phyloP scores from a whole-genome alignment of 176 grass and related monocot species.

The Aegilops bicornis region DNA sequence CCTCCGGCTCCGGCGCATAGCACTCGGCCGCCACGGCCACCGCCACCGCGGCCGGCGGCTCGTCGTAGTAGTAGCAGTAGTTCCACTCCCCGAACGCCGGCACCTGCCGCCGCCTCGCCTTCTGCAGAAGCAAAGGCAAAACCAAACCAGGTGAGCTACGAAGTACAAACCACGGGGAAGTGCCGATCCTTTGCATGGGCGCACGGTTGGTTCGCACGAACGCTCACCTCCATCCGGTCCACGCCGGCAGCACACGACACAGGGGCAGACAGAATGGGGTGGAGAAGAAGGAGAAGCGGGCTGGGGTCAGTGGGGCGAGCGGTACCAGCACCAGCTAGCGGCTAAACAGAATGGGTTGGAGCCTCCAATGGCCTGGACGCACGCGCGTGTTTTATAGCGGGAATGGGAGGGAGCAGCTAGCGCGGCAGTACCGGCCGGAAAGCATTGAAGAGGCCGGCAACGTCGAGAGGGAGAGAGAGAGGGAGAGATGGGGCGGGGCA shows the following conservation, averaged over 20 bases:
- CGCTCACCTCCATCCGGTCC: background rate
- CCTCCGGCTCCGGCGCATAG: constrained; percentile 2
- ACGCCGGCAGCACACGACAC: background rate
- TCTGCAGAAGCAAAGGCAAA: background rate
- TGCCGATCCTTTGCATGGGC: background rate
- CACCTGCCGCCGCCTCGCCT: constrained; percentile 20
- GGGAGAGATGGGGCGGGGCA: background rate
- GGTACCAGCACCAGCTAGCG: background rate
- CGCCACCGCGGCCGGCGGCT: background rate
- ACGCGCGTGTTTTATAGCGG: constrained; percentile 1
- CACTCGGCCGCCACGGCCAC: background rate
- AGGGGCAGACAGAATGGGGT: background rate
- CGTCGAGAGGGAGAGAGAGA: background rate
- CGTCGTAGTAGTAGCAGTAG: constrained; percentile 27
- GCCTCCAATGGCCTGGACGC: background rate
- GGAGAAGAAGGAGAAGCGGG: background rate
- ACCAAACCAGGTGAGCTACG: background rate
- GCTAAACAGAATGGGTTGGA: background rate
- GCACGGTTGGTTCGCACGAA: background rate
- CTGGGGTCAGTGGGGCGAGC: background rate
- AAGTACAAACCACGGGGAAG: background rate
- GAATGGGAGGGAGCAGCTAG: background rate
- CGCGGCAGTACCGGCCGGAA: no score
- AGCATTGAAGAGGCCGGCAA: no score
- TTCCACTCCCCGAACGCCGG: constrained; percentile 46